These are phyloP conservation scores for Candida ovalis DNA, from an alignment of 805 yeast species.

Conservation along the genomic window DNA sequence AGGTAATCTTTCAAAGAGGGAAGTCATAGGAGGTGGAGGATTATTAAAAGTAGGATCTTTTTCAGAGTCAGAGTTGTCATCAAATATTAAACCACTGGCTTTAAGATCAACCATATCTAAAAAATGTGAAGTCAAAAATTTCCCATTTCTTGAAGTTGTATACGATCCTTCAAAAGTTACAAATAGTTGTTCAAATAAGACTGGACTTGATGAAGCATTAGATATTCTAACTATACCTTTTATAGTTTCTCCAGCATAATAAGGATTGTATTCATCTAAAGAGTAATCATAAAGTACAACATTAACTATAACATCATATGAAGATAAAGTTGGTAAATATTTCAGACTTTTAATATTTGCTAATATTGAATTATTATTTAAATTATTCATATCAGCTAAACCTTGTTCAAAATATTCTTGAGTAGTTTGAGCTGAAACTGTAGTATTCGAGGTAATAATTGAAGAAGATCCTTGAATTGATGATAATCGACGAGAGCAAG, in stretches of 20 bases:
- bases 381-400: constrained; percentile 1
- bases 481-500: neutral
- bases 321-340: constrained; percentile 3
- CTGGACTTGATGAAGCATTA: constrained; percentile 15
- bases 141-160: constrained; percentile 18
- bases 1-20: constrained; percentile 10
- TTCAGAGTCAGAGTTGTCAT: constrained; percentile 4
- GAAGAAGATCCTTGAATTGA: neutral
- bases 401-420: neutral
- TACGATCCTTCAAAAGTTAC: constrained; percentile 41
- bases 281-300: constrained; percentile 26
- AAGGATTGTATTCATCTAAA: constrained; percentile 9
- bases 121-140: constrained; percentile 25
- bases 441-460: neutral
- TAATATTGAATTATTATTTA: constrained; percentile 13
- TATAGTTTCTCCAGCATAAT: constrained; percentile 11
- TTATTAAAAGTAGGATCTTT: neutral
- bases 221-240: constrained; percentile 13
- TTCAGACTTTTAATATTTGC: neutral
- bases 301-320: constrained; percentile 22
- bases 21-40: neutral
- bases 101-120: constrained; percentile 39
- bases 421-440: neutral
- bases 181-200: constrained; percentile 41
- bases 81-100: constrained; percentile 14